Conservation (phyloP, 2,329 filamentous ascomycete species). For the Zalaria obscura region DNA sequence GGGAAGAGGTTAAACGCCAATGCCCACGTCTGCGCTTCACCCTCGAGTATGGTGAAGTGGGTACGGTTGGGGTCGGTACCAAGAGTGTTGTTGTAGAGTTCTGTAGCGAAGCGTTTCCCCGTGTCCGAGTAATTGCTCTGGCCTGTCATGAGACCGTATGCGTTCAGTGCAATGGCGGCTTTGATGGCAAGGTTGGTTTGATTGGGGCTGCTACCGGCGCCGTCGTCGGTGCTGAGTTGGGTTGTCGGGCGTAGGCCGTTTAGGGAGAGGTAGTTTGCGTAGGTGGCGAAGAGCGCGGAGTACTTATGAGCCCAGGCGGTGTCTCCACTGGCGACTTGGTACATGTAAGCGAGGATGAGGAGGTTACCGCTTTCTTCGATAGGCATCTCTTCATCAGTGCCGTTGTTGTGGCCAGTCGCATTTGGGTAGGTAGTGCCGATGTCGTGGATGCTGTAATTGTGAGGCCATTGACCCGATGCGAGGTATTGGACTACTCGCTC, state of each 20-base stretch:
- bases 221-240: conserved; percentile 30
- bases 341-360: conserved; percentile 37
- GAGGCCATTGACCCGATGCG: conserved; percentile 9
- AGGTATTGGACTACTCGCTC: conserved; percentile 30
- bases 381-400: conserved; percentile 23
- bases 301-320: conserved; percentile 22
- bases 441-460: conserved; percentile 12
- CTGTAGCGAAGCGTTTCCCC: conserved; percentile 8
- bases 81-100: no score
- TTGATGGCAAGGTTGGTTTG: conserved; percentile 35
- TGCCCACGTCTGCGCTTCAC: no score
- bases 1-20: conserved; percentile 19
- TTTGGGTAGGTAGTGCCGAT: conserved; percentile 12
- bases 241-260: conserved; percentile 24
- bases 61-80: no score
- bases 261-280: conserved; percentile 27
- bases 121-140: conserved; percentile 21
- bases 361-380: conserved; percentile 34
- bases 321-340: conserved; percentile 24
- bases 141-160: conserved; percentile 26
- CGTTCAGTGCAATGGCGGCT: conserved; percentile 31
- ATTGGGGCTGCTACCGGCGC: conserved; percentile 24
- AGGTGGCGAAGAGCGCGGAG: conserved; percentile 18
- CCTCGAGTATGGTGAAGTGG: no score
- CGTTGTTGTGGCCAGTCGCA: conserved; percentile 14